Base-by-base conservation (phyloP, 176 grass and related monocot genomes). In the Carex parvula region DNA sequence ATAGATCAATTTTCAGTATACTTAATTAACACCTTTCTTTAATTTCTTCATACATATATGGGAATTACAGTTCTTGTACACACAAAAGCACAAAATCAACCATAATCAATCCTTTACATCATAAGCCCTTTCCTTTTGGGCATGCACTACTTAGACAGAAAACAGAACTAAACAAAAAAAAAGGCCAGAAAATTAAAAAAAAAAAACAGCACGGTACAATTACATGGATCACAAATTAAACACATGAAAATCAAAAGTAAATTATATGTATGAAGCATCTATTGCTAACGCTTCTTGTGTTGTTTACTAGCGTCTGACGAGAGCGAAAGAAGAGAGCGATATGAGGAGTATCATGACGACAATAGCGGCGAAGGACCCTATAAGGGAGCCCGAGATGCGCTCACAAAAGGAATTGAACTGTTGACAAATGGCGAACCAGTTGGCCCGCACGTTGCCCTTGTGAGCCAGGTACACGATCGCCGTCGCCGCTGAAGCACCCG, bases 361-460 rank as follows among this genome's bases (percentile, higher is more conserved):
- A 46, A 90, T 87, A 56, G 88, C 68, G 14, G 60, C 88, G 17
- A 90, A 90, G 81, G 91, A 93, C 13, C 86, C 86, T 41, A 93
- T 90, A 41, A 90, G 91, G 41, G 88, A 90, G 18, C 88, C 91
- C 1, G 88, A 93, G 84, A 90, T 90, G 91, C 88, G 88, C 79
- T 90, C 91, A 18, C 86, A 92, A 78, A 86, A 90, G 83, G 91
- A 93, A 66, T 86, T 87, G 80, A 90, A 93, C 82, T 93, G 91
- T 78, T 93, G 86, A 83, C 86, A 93, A 59, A 90, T 90, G 84
- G 91, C 64, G 32, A 93, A 86, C 91, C 91, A 93, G 80, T 90
- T 93, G 15, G 91, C 84, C 2, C 88, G 80, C 67, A 88, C 86
- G 17, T 93, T 93, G 60, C 86, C 91, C 83, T 93, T 93, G 86